Evolutionary conservation across 768 basidiomycete species (phyloP), one percentile per base, ranked within the genome.

Genomic region (Amanita fuliginea): DNA sequence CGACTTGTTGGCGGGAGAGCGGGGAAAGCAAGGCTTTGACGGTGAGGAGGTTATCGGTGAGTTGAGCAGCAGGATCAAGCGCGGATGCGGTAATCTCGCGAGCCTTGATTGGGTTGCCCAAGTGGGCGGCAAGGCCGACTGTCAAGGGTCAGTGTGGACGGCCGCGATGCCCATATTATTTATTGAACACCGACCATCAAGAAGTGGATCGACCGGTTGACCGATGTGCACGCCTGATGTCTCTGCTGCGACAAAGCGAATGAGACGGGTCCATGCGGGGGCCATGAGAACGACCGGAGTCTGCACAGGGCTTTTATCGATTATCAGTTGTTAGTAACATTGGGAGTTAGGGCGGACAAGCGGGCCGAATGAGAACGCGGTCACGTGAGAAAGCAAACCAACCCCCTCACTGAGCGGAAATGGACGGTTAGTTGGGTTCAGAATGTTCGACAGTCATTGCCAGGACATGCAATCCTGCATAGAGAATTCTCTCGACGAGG

Each of bases 221-320:
- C 88, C 87, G 53, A 88, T 72, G 56, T 90, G 88, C 21, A 90
- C 73, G 47, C 75, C 70, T 5, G 74, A 71, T 0, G 86, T 88
- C 67, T 90, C 88, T 11, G 67, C 72, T 18, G 87, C 87, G 26
- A 86, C 73, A 60, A 90, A 90, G 52, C 87, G 84, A 57, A 90
- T 86, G 46, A 90, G 75, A 45, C 87, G 80, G 30, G 78, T 78
- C 87, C 87, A 90, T 73, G 28, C 8, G 30, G 10, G 3, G 1
- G 30, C 30, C 26, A 26, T 24, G 22, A 5, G 22, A 24, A 5
- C 22, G 22, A 24, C 22, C 22, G 22, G 22, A 24, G 5, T 24
- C 22, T 24, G 22, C 22, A 24, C 22, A 24, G 5, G 22, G 22
- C 22, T 24, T n/a, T n/a, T n/a, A n/a, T n/a, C n/a, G n/a, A n/a